These are phyloP conservation scores for Boletus edulis DNA, from an alignment of 768 basidiomycete genomes.

Conservation along the genomic window DNA sequence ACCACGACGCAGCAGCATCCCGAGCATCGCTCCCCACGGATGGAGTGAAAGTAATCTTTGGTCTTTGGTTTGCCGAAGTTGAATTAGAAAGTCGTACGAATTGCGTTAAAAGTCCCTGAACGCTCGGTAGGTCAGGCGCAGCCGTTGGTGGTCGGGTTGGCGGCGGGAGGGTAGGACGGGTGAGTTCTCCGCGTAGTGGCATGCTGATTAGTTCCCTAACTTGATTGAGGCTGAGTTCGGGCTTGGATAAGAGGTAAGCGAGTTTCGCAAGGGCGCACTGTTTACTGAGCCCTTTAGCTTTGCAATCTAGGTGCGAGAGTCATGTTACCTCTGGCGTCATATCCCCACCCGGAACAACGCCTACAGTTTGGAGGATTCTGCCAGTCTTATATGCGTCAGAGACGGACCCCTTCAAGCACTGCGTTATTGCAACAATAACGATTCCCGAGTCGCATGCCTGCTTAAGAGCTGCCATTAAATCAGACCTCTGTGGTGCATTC, in stretches of 20 bases:
- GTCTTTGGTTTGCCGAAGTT: slow-evolving; percentile 34
- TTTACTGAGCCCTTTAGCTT: not conserved
- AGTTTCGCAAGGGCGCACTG: slow-evolving; percentile 91
- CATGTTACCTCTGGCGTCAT: slow-evolving; percentile 88
- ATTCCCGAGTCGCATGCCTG: slow-evolving; percentile 82
- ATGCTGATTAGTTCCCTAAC: slow-evolving; percentile 73
- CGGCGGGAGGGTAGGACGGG: slow-evolving; percentile 45
- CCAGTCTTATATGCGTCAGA: slow-evolving; percentile 83
- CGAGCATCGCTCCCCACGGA: slow-evolving; percentile 38
- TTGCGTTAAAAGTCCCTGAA: slow-evolving; percentile 65
- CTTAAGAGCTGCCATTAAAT: slow-evolving; percentile 71
- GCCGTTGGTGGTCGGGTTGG: slow-evolving; percentile 38
- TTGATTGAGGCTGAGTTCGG: slow-evolving; percentile 64
- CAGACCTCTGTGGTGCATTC: slow-evolving; percentile 82
- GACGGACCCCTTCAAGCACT: slow-evolving; percentile 85
- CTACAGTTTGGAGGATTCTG: slow-evolving; percentile 61
- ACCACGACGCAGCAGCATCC: slow-evolving; percentile 62
- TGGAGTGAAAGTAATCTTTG: slow-evolving; percentile 36
- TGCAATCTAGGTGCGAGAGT: not conserved
- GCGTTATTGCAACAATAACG: slow-evolving; percentile 88
- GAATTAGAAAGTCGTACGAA: slow-evolving; percentile 64
- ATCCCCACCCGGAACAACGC: slow-evolving; percentile 82
- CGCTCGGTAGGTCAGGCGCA: slow-evolving; percentile 52
- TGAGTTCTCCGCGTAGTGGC: slow-evolving; percentile 89
- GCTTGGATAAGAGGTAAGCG: slow-evolving; percentile 85